phyloP scores from a whole-genome alignment of 306 rosid genomes.

The Prosopis cineraria region DNA sequence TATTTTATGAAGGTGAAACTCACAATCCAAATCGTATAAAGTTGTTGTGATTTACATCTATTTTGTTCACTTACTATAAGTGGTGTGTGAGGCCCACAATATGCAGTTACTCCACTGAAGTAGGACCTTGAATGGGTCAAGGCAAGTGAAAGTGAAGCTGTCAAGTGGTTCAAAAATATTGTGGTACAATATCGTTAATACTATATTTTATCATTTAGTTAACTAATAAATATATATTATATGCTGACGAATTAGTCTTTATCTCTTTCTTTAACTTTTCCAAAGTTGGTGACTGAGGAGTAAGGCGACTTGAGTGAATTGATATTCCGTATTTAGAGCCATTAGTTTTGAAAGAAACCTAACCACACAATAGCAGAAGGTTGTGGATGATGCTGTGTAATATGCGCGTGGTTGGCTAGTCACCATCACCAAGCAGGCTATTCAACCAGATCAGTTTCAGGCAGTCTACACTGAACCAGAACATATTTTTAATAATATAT shows the following conservation, averaged over 20 bases:
- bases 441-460: neutral
- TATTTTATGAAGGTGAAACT: constrained; percentile 30
- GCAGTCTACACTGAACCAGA: neutral
- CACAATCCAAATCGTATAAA: constrained; percentile 35
- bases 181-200: neutral
- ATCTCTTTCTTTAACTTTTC: constrained; percentile 1
- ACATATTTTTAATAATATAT: no score
- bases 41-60: constrained; percentile 52
- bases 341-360: constrained; percentile 30
- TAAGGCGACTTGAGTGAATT: constrained; percentile 36
- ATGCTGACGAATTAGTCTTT: constrained; percentile 34
- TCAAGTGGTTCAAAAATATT: constrained; percentile 38
- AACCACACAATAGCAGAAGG: constrained; percentile 32
- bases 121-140: constrained; percentile 42
- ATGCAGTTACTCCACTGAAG: constrained; percentile 32
- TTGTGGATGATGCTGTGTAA: neutral
- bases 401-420: constrained; percentile 32
- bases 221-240: neutral
- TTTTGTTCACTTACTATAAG: constrained; percentile 40
- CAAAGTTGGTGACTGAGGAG: constrained; percentile 34
- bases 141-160: constrained; percentile 39
- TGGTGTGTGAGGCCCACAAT: constrained; percentile 44
- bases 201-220: neutral
- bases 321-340: constrained; percentile 33
- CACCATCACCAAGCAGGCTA: constrained; percentile 29